Conservation (phyloP, 805 yeast genomes). For the Candida pini region DNA sequence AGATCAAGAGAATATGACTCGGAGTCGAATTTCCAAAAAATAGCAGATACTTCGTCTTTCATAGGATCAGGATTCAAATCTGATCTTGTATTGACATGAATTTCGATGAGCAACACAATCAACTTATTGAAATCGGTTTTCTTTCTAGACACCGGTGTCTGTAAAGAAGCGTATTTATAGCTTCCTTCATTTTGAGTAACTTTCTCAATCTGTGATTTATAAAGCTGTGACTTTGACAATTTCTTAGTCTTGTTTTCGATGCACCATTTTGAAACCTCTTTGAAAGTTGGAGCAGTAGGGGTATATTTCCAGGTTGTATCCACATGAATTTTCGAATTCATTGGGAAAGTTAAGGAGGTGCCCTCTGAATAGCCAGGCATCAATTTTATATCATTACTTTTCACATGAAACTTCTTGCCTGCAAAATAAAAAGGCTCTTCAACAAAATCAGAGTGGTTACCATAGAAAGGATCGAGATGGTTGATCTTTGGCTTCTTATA, state of each 20-base stretch:
- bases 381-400: slow-evolving; percentile 32
- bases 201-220: slow-evolving; percentile 47
- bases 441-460: slow-evolving; percentile 46
- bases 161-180: slow-evolving; percentile 33
- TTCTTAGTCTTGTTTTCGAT: slow-evolving; percentile 13
- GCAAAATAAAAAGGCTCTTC: slow-evolving; percentile 56
- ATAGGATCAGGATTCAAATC: slow-evolving; percentile 58
- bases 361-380: slow-evolving; percentile 7
- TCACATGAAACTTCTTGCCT: slow-evolving; percentile 52
- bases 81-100: slow-evolving; percentile 55
- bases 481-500: too few species aligned
- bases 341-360: too few species aligned
- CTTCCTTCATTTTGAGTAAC: slow-evolving; percentile 36
- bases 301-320: slow-evolving; percentile 41
- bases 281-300: slow-evolving; percentile 41
- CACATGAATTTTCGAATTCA: neutral
- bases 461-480: slow-evolving; percentile 61
- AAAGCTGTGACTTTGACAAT: slow-evolving; percentile 12
- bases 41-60: slow-evolving; percentile 49
- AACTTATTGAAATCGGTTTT: slow-evolving; percentile 39
- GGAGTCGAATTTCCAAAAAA: slow-evolving; percentile 60
- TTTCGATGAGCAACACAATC: slow-evolving; percentile 59
- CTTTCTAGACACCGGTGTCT: slow-evolving; percentile 25
- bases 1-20: slow-evolving; percentile 31
- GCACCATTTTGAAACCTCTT: slow-evolving; percentile 33